Evolutionary conservation across 139 green algal genomes (phyloP), one percentile per base, ranked within the genome.

Genomic region (Desmodesmus armatus): DNA sequence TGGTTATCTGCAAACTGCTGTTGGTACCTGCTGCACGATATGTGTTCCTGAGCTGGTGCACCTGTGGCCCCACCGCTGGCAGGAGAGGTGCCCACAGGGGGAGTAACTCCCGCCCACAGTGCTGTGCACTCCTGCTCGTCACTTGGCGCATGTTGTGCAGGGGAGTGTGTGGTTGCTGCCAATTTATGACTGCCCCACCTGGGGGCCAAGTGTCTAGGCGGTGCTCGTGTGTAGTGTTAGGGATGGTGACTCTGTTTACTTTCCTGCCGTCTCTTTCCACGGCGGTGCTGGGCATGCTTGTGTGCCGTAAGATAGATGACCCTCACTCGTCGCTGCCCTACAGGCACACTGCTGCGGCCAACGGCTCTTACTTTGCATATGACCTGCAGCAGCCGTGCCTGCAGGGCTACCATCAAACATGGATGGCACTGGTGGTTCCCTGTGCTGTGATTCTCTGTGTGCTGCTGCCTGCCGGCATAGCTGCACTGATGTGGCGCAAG

Each of bases 221-320:
- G n/a, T n/a, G n/a, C n/a, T n/a, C n/a, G n/a, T n/a, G n/a, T n/a
- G n/a, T n/a, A n/a, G n/a, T n/a, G n/a, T n/a, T n/a, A n/a, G n/a
- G n/a, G n/a, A 63, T 79, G 29, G 41, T 79, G 9, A 29, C 63
- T 9, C 5, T 63, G 43, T 79, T 79, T 25, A 63, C 63, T 29
- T 79, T 63, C 29, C 44, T 63, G n/a, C 71, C 71, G 19, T 55
- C 41, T 62, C 15, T 79, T 19, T 23, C 33, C 4, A n/a, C 43
- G 25, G 31, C n/a, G 3, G 44, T 53, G 29, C 63, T 79, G 31
- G 44, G 43, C 27, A 19, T 79, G 71, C 63, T 79, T 79, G 71
- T 43, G 41, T 79, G 71, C 35, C n/a, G 41, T 7, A 21, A 9
- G 6, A 39, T 63, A 39, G 71, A 79, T 35, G 13, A 39, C 13